Evolutionary conservation across 1,284 basidiomycete genomes (phyloP).

Genomic region (Trichosporon ovoides): DNA sequence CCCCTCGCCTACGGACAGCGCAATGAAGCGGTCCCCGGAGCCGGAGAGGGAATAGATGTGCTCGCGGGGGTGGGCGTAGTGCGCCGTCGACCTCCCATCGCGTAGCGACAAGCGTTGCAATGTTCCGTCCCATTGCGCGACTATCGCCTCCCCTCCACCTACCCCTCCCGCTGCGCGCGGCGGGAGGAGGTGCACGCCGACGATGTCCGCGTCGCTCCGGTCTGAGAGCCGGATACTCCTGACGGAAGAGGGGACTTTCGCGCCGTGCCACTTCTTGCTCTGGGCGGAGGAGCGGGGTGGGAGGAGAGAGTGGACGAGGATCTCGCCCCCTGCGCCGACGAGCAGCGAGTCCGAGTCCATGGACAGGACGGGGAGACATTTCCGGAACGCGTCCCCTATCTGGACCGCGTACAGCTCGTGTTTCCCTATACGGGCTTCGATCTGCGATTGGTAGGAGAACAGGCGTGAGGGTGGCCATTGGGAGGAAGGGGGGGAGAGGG

Average conservation of each 20-base stretch:
- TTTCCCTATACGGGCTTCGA: conserved; percentile 15
- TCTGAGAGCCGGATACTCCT: conserved; percentile 19
- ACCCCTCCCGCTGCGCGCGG: too few species aligned
- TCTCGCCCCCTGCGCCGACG: conserved; percentile 31
- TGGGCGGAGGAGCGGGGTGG: too few species aligned
- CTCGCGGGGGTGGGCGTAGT: conserved; percentile 16
- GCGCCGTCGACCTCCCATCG: conserved; percentile 10
- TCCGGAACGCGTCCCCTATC: conserved; percentile 35
- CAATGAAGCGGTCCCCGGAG: conserved; percentile 24
- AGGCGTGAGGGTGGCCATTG: conserved; percentile 23
- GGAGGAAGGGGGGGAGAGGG: conserved; percentile 19
- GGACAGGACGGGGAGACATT: conserved; percentile 34
- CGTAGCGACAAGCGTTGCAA: conserved; percentile 27
- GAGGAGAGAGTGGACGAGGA: conserved; percentile 34
- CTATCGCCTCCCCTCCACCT: conserved; percentile 16
- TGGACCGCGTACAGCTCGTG: conserved; percentile 37
- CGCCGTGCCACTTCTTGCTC: background rate
- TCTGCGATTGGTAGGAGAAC: conserved; percentile 26
- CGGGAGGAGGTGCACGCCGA: conserved; percentile 28
- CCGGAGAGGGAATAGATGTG: conserved; percentile 18
- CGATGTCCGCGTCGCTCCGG: conserved; percentile 34
- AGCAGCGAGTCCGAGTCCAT: conserved; percentile 26
- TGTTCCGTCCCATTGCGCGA: conserved; percentile 40
- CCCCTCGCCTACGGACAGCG: conserved; percentile 19
- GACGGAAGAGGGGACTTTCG: background rate